Base-by-base conservation (phyloP, 1,284 basidiomycete genomes). In the Fomitopsis schrenkii region DNA sequence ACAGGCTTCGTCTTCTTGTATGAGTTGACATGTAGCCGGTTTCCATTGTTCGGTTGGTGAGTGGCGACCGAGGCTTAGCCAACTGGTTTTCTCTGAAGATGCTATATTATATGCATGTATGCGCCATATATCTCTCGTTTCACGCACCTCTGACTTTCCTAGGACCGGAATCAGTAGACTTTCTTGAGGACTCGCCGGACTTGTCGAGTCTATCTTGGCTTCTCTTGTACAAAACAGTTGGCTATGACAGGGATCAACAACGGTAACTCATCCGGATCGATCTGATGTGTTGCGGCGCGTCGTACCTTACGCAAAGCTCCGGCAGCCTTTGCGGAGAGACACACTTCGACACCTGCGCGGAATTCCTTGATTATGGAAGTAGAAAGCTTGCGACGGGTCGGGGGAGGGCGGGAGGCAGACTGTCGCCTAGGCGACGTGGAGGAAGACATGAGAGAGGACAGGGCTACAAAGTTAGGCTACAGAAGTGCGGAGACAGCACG, bases 1-100 rank as follows among this genome's bases (percentile, higher is more conserved):
- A 71, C 85, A 90, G 33, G 81, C 79, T 57, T 84, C 82, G 33
- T 83, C 85, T 70, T 91, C 87, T 66, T 90, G 87, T 44, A 79
- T 74, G 57, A 93, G 74, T 68, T 80, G 88, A 73, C 90, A 92
- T 15, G 81, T 86, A 26, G 87, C 90, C 48, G 80, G 73, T 68
- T 86, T 79, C 91, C 91, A 93, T 57, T 85, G 83, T 15, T 85
- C 86, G 17, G 78, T 73, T 36, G 79, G 72, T 26, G 82, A 67
- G 35, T 77, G 79, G 62, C 81, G 83, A 41, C 81, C 75, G n/a
- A 88, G 77, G 19, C 81, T 80, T 52, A 89, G 80, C 88, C 88
- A 91, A 68, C 84, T 90, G 12, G 86, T 78, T 74, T 88, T 90
- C 71, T 92, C 90, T 90, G 59, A 33, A 22, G 58, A 41, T 14